Evolutionary conservation across 306 rosid genomes (phyloP).

Genomic region (Cicer arietinum): DNA sequence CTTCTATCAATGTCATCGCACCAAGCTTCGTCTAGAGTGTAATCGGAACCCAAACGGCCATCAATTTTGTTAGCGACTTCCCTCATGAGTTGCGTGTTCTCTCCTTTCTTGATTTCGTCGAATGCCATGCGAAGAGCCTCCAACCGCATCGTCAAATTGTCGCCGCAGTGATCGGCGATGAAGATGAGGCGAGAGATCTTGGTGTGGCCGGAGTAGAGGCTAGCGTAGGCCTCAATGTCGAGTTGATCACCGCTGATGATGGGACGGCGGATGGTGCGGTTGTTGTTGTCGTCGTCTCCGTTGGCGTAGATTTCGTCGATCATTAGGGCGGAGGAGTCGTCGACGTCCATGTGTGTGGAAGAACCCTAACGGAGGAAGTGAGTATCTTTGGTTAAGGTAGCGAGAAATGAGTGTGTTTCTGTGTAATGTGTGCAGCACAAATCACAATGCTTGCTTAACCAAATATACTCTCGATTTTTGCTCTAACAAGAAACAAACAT

Average conservation of each 20-base stretch:
- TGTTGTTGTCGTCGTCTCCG: constrained; percentile 55
- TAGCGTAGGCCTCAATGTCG: constrained; percentile 81
- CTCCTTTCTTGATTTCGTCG: constrained; percentile 95
- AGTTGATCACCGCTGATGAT: constrained; percentile 83
- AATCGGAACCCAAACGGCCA: constrained; percentile 69
- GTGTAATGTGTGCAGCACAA: neutral
- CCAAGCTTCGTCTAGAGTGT: constrained; percentile 69
- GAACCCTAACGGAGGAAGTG: constrained; percentile 13
- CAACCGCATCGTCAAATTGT: constrained; percentile 62
- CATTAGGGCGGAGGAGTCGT: constrained; percentile 62
- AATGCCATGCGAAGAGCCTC: constrained; percentile 97
- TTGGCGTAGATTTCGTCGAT: constrained; percentile 77
- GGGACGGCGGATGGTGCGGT: constrained; percentile 56
- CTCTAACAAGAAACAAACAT: no score
- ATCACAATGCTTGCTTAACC: neutral
- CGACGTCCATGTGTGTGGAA: constrained; percentile 63
- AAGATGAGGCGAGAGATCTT: constrained; percentile 75
- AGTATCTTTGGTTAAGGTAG: neutral
- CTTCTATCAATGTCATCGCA: constrained; percentile 70
- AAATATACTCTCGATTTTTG: no score
- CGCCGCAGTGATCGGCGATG: constrained; percentile 65
- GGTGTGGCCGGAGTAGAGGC: constrained; percentile 79
- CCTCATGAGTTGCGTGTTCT: constrained; percentile 74
- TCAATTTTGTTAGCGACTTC: constrained; percentile 78
- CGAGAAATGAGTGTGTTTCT: neutral